Evolutionary conservation across 495 filamentous ascomycete genomes (phyloP).

Genomic region (Saxophila tyrrhenica): DNA sequence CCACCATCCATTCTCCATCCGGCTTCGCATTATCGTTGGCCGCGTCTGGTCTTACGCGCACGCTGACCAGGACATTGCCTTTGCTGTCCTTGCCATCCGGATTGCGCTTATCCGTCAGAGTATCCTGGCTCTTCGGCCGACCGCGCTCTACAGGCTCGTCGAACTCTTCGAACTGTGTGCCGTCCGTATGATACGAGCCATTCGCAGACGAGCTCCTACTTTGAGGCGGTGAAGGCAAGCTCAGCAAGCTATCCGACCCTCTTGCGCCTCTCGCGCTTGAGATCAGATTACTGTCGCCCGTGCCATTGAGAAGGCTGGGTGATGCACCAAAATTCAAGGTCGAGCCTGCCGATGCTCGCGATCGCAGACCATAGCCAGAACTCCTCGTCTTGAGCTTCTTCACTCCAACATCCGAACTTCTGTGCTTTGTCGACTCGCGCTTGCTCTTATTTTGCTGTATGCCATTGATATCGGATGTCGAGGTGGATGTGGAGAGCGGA

Average conservation of each 20-base stretch:
- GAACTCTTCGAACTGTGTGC: slow-evolving; percentile 72
- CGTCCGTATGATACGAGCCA: slow-evolving; percentile 81
- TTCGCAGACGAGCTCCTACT: slow-evolving; percentile 83
- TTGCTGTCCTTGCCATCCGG: slow-evolving; percentile 47
- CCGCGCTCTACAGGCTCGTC: slow-evolving; percentile 38
- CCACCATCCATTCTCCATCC: slow-evolving; percentile 85
- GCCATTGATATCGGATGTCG: slow-evolving; percentile 10
- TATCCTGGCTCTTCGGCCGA: slow-evolving; percentile 34
- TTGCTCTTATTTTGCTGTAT: slow-evolving; percentile 2
- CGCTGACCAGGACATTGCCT: slow-evolving; percentile 93
- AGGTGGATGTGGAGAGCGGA: slow-evolving; percentile 39
- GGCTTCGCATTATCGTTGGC: slow-evolving; percentile 47
- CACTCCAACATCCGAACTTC: slow-evolving; percentile 11
- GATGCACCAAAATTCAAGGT: slow-evolving; percentile 3
- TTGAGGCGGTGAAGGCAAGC: slow-evolving; percentile 65
- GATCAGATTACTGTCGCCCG: slow-evolving; percentile 62
- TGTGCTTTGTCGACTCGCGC: slow-evolving; percentile 15
- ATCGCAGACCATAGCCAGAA: slow-evolving; percentile 20
- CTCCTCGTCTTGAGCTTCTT: slow-evolving; percentile 29
- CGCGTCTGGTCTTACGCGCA: slow-evolving; percentile 79
- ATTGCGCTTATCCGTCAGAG: slow-evolving; percentile 16
- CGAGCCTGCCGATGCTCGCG: slow-evolving; percentile 24
- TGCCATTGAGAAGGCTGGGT: slow-evolving; percentile 68
- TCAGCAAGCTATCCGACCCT: slow-evolving; percentile 59
- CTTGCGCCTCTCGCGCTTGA: slow-evolving; percentile 43